A percentile compares a stretch with the other conserved stretches of the same genome.
phyloP scores from a whole-genome alignment of 169 alveolate genomes.

The Plasmodium relictum region DNA sequence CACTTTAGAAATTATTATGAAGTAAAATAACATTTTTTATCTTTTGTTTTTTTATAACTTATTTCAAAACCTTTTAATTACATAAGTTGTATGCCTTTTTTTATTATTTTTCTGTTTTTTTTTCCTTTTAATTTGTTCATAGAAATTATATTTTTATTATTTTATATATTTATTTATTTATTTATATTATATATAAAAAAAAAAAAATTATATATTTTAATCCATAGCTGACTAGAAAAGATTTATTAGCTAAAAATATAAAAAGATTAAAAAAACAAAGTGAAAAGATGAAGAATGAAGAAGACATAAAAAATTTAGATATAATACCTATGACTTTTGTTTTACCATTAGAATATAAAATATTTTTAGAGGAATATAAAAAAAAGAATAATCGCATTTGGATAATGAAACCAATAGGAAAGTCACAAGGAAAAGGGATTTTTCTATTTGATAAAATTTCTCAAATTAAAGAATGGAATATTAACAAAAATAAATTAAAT shows the following conservation, averaged over 20 bases:
- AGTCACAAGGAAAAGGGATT: conserved; percentile 96
- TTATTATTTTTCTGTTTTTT: too few species aligned
- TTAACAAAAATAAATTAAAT: conserved; percentile 83
- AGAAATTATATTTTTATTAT: not conserved
- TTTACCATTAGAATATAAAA: conserved; percentile 94
- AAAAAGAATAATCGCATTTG: conserved; percentile 91
- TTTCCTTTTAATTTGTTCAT: too few species aligned
- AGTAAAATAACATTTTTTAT: not conserved
- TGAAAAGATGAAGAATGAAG: conserved; percentile 86
- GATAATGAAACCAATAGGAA: conserved; percentile 97
- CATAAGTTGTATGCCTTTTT: too few species aligned
- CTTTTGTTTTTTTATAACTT: not conserved
- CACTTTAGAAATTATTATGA: conserved; percentile 96
- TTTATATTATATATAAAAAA: too few species aligned
- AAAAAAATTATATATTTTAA: too few species aligned
- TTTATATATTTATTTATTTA: too few species aligned
- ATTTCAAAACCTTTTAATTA: too few species aligned
- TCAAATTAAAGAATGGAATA: conserved; percentile 91
- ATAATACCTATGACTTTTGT: conserved; percentile 92
- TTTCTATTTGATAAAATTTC: conserved; percentile 93
- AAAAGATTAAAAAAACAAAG: conserved; percentile 88
- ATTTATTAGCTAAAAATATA: conserved; percentile 92
- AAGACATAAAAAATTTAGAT: conserved; percentile 54
- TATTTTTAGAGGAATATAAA: conserved; percentile 95
- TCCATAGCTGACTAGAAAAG: conserved; percentile 91